A percentile compares a stretch with the other conserved stretches of the same genome.
Conservation (phyloP, 345 rosid genomes). For the Eucalyptus curtisii region DNA sequence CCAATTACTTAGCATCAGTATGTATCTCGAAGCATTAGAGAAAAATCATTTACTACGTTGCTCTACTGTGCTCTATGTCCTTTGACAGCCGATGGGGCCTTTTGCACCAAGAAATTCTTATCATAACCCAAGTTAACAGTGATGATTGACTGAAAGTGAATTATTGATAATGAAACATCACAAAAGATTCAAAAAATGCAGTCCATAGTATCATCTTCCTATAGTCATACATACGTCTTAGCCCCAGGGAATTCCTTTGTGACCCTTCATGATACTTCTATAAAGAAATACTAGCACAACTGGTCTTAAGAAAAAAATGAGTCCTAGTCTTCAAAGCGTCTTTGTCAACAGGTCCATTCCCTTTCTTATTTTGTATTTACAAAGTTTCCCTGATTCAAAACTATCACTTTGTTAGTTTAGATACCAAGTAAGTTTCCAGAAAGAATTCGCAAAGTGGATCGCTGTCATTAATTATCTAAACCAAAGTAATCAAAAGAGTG, state of each 20-base stretch:
- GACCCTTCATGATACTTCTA: not conserved
- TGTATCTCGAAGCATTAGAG: not conserved
- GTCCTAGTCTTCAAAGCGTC: not conserved
- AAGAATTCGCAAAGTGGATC: not conserved
- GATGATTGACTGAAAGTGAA: not conserved
- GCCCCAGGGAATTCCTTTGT: not conserved
- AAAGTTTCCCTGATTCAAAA: not conserved
- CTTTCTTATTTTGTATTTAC: not conserved
- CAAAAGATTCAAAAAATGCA: not conserved
- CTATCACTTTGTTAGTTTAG: not conserved
- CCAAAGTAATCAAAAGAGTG: not conserved
- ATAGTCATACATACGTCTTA: not conserved
- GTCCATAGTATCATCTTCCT: not conserved
- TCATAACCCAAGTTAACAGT: not conserved
- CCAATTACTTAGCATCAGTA: not conserved
- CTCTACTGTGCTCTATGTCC: rapidly evolving
- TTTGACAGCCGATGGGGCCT: not conserved
- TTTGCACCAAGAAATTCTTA: not conserved
- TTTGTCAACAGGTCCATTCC: not conserved
- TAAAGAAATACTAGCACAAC: not conserved
- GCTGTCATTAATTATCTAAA: not conserved
- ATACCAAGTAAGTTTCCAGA: not conserved
- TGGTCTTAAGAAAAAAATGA: not conserved
- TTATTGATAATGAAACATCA: not conserved
- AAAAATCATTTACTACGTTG: not conserved